Base-by-base conservation (phyloP, 2,329 filamentous ascomycete genomes). In the Gliomastix tumulicola region DNA sequence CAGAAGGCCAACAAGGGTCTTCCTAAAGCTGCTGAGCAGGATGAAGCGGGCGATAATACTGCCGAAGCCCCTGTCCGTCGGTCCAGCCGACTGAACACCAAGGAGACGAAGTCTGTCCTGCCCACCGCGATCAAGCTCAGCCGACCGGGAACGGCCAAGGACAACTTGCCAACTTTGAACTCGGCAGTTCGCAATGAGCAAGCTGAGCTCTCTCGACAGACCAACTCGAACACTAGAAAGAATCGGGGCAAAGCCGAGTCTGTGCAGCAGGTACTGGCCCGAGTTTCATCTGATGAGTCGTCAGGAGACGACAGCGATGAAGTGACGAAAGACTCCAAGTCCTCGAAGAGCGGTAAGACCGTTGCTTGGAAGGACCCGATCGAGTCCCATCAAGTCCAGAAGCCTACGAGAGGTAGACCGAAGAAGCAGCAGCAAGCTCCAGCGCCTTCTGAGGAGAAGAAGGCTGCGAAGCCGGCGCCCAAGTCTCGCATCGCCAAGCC, bases 181-280 rank as follows among this genome's bases (percentile, higher is more conserved):
- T 48, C 47, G 6, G 47, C 36, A 19, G 47, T 52, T 19, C 51
- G 53, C 16, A 54, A 41, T 28, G 50, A 54, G 30, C 53, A 59
- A 32, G 54, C 59, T 30, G 55, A 60, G 27, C 38, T 58, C 34
- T 51, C 46, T 4, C 45, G 51, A 21, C 53, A 56, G 44, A 62
- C 59, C 7, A 51, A 53, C 17, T 38, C 42, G 35, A 62, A 62
- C 41, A 62, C 59, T 35, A 48, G 44, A 37, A 53, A 43, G 42
- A 62, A 62, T 44, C 58, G 45, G 49, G 57, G 56, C 17, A 49
- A 52, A 30, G 50, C 59, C 13, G 55, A 58, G 47, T 55, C 55
- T 35, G 56, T 59, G 13, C 49, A 54, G 20, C 49, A 59, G 31
- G 45, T 59, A 34, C 44, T 62, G 32, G 58, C 53, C 43, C 55